These are phyloP conservation scores for Pisolithus tinctorius DNA, from an alignment of 768 basidiomycete species.

Conservation along the genomic window DNA sequence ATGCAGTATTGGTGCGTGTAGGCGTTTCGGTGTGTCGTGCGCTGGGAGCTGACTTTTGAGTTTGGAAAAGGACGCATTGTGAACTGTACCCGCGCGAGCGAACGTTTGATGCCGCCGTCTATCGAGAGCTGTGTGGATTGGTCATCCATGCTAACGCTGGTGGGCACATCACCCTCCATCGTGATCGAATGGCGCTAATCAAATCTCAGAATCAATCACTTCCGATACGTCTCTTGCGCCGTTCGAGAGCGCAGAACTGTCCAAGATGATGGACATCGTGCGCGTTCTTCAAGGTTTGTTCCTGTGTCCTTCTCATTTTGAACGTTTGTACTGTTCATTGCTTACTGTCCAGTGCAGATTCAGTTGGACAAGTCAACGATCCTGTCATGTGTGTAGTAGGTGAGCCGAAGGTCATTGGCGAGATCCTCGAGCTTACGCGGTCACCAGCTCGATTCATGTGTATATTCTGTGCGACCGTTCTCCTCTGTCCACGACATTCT, in stretches of 20 bases:
- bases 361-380: background rate
- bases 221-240: conserved; percentile 12
- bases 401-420: background rate
- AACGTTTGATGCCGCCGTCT: background rate
- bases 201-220: conserved; percentile 8
- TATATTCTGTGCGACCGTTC: conserved; percentile 2
- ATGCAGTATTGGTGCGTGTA: conserved; percentile 20
- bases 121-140: conserved; percentile 3
- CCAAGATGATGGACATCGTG: conserved; percentile 7
- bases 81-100: conserved; percentile 10
- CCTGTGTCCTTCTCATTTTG: background rate
- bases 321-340: background rate
- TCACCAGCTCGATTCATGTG: conserved; percentile 6
- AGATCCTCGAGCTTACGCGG: background rate
- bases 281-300: conserved; percentile 2
- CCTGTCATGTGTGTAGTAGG: conserved; percentile 5
- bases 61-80: conserved; percentile 18
- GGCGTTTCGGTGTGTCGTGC: too few species aligned
- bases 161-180: too few species aligned
- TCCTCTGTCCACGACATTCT: too few species aligned
- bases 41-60: background rate
- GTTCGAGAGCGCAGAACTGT: conserved; percentile 8
- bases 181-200: too few species aligned
- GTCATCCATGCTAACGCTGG: conserved; percentile 5
- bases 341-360: background rate